These are phyloP conservation scores for Dacryopinax primogenitus DNA, from an alignment of 768 basidiomycete genomes.

Conservation along the genomic window DNA sequence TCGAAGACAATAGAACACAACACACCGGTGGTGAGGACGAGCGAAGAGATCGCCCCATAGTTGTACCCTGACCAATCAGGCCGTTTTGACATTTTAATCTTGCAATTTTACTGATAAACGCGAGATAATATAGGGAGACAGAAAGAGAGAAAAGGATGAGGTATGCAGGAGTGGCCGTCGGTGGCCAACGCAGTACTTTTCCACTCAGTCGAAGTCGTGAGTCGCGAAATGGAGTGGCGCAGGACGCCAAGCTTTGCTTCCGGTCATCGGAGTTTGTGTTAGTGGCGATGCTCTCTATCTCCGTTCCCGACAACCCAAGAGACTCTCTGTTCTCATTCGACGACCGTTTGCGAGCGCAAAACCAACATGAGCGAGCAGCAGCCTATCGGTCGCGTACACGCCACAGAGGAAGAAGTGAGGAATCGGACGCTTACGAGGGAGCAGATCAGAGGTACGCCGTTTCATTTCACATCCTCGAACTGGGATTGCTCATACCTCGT, in stretches of 20 bases:
- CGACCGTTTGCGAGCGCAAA: background rate
- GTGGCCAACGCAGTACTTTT: conserved; percentile 1
- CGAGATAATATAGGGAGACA: background rate
- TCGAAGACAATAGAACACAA: conserved; percentile 18
- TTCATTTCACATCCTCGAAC: background rate
- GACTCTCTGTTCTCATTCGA: no score
- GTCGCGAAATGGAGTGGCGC: conserved; percentile 1
- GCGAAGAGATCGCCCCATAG: conserved; percentile 87
- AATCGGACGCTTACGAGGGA: background rate
- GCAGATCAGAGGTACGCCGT: background rate
- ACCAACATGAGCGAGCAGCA: no score
- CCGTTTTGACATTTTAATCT: conserved; percentile 31
- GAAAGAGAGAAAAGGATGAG: background rate
- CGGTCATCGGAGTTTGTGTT: background rate
- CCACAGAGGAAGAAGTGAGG: no score
- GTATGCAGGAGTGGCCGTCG: background rate
- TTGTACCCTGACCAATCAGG: conserved; percentile 85
- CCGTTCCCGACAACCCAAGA: no score
- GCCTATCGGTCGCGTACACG: no score
- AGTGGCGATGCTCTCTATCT: background rate
- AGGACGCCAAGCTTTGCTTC: conserved; percentile 2
- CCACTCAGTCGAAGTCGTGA: background rate
- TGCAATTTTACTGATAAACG: background rate
- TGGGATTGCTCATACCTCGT: background rate
- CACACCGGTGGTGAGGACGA: conserved; percentile 73